Evolutionary conservation across 2,329 filamentous ascomycete genomes (phyloP).

Genomic region (Fusarium subglutinans): DNA sequence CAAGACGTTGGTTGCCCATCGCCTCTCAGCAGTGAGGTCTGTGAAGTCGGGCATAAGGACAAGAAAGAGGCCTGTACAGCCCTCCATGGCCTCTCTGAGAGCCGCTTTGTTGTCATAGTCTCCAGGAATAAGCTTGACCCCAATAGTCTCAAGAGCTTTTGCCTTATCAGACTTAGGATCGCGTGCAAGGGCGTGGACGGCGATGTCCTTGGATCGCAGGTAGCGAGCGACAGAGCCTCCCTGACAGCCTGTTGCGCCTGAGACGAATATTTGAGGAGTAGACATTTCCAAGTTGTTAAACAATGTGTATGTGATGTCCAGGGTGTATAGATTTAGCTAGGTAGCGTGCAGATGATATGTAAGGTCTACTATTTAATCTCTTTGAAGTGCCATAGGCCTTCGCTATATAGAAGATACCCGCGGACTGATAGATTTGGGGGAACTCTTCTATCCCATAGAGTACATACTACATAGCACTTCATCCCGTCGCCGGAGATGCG

Average conservation of each 20-base stretch:
- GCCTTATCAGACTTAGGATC: constrained; percentile 44
- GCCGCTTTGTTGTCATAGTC: constrained; percentile 46
- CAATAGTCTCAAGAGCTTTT: constrained; percentile 42
- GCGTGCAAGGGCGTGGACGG: constrained; percentile 49
- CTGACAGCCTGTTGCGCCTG: constrained; percentile 52
- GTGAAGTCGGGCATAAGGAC: constrained; percentile 46
- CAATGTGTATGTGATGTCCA: neutral
- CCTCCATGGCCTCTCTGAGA: constrained; percentile 44
- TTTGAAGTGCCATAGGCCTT: neutral
- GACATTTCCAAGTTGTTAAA: constrained; percentile 40
- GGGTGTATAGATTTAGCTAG: neutral
- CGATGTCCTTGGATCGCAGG: constrained; percentile 45
- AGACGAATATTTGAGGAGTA: constrained; percentile 49
- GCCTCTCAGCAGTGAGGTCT: constrained; percentile 44
- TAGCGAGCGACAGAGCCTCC: constrained; percentile 49
- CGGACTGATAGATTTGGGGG: neutral
- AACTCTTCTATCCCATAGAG: too few relatives aligned
- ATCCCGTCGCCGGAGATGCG: neutral
- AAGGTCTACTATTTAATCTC: neutral
- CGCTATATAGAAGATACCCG: neutral
- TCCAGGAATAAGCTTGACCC: constrained; percentile 47
- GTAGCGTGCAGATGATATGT: neutral
- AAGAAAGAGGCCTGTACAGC: constrained; percentile 48
- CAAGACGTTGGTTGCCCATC: constrained; percentile 46
- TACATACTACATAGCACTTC: neutral